Conservation (phyloP, 805 yeast genomes). For the Wickerhamiella shivajii region DNA sequence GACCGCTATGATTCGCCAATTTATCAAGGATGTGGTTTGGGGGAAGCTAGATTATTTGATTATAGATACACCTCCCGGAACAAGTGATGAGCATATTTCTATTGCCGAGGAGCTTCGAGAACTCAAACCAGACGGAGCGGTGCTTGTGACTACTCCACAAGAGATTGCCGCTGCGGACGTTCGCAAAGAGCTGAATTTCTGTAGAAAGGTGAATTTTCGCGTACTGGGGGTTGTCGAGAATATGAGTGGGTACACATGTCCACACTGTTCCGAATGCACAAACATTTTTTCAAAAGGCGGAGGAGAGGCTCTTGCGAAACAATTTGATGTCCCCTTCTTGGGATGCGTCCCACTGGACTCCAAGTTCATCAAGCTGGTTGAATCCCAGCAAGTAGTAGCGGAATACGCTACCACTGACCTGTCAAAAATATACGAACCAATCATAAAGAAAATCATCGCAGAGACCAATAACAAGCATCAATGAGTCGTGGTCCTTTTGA, state of each 20-base stretch:
- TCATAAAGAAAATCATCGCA: conserved; percentile 29
- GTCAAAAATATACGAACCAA: conserved; percentile 32
- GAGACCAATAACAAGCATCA: conserved; percentile 8
- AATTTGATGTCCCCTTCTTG: conserved; percentile 47
- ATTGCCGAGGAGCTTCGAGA: conserved; percentile 75
- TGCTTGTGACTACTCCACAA: conserved; percentile 94
- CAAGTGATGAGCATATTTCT: conserved; percentile 95
- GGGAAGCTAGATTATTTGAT: conserved; percentile 60
- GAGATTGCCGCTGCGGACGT: conserved; percentile 89
- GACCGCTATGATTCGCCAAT: conserved; percentile 94
- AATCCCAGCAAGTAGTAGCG: conserved; percentile 33
- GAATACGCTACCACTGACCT: conserved; percentile 24
- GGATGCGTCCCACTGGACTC: conserved; percentile 95
- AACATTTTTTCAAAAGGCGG: conserved; percentile 91
- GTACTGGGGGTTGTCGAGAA: conserved; percentile 84
- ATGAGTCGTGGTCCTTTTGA: neutral
- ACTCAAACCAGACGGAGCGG: conserved; percentile 72
- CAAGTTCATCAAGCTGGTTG: conserved; percentile 75
- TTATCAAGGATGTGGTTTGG: conserved; percentile 84
- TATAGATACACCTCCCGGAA: conserved; percentile 98
- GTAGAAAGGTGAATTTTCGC: conserved; percentile 66
- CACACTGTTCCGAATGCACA: conserved; percentile 75
- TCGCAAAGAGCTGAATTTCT: conserved; percentile 82
- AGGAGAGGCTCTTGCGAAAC: conserved; percentile 56
- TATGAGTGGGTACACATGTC: conserved; percentile 95